Evolutionary conservation across 345 rosid species (phyloP).

Genomic region (Excoecaria cochinchinensis): DNA sequence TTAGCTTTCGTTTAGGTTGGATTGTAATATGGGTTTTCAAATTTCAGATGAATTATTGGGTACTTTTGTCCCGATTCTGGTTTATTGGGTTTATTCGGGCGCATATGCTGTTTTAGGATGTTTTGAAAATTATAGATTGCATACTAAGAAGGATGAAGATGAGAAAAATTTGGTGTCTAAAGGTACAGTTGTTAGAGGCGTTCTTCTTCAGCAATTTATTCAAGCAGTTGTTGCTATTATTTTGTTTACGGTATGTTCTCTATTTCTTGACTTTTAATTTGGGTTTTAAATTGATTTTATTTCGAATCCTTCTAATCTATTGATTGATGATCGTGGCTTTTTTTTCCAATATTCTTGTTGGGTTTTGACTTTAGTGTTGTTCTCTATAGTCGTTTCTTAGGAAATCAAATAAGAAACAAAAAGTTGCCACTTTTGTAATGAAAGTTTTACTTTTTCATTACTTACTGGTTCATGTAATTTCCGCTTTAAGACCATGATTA

Average conservation of each 20-base stretch:
- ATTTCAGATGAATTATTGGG: slow-evolving; percentile 79
- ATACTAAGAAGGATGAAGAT: slow-evolving; percentile 71
- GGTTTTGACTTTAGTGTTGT: not conserved
- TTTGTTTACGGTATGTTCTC: slow-evolving; percentile 53
- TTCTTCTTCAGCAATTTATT: slow-evolving; percentile 72
- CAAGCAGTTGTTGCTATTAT: slow-evolving; percentile 79
- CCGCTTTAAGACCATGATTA: not conserved
- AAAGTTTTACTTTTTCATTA: not conserved
- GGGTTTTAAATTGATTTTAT: not conserved
- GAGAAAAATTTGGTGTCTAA: slow-evolving; percentile 79
- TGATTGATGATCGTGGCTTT: not conserved
- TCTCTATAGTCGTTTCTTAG: not conserved
- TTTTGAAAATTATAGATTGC: slow-evolving; percentile 70
- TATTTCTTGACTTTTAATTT: not conserved
- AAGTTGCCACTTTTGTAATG: not conserved
- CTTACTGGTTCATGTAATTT: not conserved
- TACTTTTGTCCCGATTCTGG: slow-evolving; percentile 67
- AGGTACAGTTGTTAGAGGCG: slow-evolving; percentile 67
- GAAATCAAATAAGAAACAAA: not conserved
- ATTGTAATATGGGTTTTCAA: slow-evolving; percentile 45
- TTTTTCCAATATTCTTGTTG: not conserved
- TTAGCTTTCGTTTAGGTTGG: not conserved
- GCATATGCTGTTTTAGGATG: slow-evolving; percentile 51
- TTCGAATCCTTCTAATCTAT: not conserved
- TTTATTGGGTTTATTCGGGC: slow-evolving; percentile 87